Percentiles rank a stretch among this genome's conserved stretches.
Evolutionary conservation across 352 stramenopile species (phyloP).

Genomic region (Salisapilia sapeloensis): DNA sequence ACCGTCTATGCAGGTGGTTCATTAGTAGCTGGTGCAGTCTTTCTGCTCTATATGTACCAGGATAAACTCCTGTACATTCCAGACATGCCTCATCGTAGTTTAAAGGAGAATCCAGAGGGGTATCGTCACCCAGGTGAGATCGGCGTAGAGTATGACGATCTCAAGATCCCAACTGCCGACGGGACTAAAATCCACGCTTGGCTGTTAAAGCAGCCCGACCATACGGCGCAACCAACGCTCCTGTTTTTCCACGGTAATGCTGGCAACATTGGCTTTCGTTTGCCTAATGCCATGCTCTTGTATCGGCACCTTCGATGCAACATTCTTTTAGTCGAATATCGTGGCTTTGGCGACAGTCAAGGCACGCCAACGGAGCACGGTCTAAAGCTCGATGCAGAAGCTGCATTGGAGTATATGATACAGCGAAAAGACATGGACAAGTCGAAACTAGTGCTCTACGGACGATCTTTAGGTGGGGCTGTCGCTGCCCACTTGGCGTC

Average conservation of each 20-base stretch:
- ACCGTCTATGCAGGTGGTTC: conserved; percentile 39
- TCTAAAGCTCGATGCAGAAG: conserved; percentile 86
- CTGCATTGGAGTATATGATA: conserved; percentile 63
- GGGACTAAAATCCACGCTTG: conserved; percentile 82
- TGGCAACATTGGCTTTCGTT: conserved; percentile 86
- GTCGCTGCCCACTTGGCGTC: conserved; percentile 84
- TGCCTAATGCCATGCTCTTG: conserved; percentile 87
- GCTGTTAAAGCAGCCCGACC: conserved; percentile 79
- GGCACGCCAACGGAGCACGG: conserved; percentile 75
- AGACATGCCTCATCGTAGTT: conserved; percentile 60
- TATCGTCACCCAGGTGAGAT: conserved; percentile 82
- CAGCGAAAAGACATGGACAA: conserved; percentile 66
- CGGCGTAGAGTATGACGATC: conserved; percentile 79
- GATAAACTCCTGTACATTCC: conserved; percentile 76
- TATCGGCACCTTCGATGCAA: conserved; percentile 78
- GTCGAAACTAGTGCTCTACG: conserved; percentile 83
- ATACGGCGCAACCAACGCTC: conserved; percentile 52
- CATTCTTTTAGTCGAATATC: conserved; percentile 89
- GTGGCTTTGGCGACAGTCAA: conserved; percentile 86
- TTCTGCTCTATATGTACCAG: conserved; percentile 71
- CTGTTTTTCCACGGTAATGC: conserved; percentile 94
- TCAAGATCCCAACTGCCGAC: conserved; percentile 75
- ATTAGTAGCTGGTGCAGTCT: conserved; percentile 29
- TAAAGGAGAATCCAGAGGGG: conserved; percentile 66
- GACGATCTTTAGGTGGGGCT: conserved; percentile 81